Percentiles rank a stretch among this genome's conserved stretches.
Conservation (phyloP, 192 early-diverging fungal species). For the Linnemannia exigua region DNA sequence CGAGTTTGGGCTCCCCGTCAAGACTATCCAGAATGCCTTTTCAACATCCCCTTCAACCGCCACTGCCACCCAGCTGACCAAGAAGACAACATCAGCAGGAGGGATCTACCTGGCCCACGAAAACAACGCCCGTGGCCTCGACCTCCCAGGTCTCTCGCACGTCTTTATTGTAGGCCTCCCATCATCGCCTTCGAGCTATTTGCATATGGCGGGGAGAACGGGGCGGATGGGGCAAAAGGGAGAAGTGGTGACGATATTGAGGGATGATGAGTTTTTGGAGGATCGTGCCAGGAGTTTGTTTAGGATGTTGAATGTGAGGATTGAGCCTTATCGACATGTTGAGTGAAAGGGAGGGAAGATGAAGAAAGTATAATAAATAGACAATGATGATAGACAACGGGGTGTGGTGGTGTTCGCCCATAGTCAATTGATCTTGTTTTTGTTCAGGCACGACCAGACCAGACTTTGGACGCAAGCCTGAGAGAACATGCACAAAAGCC, state of each 20-base stretch:
- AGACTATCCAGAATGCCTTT: conserved; percentile 56
- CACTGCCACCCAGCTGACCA: background rate
- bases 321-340: conserved; percentile 49
- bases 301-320: conserved; percentile 45
- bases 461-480: too few relatives aligned
- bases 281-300: conserved; percentile 59
- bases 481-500: too few relatives aligned
- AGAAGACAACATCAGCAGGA: too few relatives aligned
- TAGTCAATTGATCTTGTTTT: too few relatives aligned
- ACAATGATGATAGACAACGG: background rate
- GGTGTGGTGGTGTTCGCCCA: too few relatives aligned
- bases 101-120: conserved; percentile 78
- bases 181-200: conserved; percentile 74
- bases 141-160: conserved; percentile 82
- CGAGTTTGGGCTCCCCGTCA: conserved; percentile 43
- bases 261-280: conserved; percentile 60
- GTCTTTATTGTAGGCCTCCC: conserved; percentile 90
- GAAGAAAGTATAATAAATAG: background rate
- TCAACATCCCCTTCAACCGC: background rate
- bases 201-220: conserved; percentile 91
- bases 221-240: conserved; percentile 81
- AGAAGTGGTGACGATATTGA: conserved; percentile 65
- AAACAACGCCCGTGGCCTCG: conserved; percentile 85
- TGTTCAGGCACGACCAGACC: too few relatives aligned
- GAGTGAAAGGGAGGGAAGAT: conserved; percentile 22